These are phyloP conservation scores for Chionographis japonica DNA, from an alignment of 106 monocot species.

Conservation along the genomic window DNA sequence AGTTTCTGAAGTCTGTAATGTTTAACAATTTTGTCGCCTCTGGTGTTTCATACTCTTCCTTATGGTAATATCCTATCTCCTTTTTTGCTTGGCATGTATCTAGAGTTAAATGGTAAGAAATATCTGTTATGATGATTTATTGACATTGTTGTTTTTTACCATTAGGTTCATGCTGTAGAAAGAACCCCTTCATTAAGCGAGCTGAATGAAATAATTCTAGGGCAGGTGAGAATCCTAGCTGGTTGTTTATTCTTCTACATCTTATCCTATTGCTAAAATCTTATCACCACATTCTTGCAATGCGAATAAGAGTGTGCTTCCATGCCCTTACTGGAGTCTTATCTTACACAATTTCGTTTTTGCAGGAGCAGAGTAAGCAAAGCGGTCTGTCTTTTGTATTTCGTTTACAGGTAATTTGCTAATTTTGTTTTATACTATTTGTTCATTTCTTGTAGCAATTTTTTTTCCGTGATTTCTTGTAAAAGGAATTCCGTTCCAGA, in stretches of 20 bases:
- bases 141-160: conserved; percentile 4
- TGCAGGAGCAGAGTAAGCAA: conserved; percentile 92
- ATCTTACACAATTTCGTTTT: not conserved
- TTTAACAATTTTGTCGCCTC: no score
- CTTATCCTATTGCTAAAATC: not conserved
- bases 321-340: not conserved
- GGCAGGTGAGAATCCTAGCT: conserved; percentile 52
- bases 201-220: conserved; percentile 96
- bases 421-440: no score
- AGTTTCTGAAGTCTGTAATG: no score
- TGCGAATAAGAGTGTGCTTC: no score
- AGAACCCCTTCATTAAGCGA: conserved; percentile 97
- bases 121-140: not conserved
- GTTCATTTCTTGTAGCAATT: no score
- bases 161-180: conserved; percentile 88
- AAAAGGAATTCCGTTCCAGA: no score
- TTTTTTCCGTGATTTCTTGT: no score
- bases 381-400: conserved; percentile 96
- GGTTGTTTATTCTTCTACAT: not conserved
- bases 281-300: no score
- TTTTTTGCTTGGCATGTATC: not conserved
- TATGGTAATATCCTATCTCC: not conserved
- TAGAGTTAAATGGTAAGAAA: no score
- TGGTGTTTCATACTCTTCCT: no score
- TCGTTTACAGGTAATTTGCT: conserved; percentile 72